Percentiles rank a stretch among this genome's conserved stretches.
Evolutionary conservation across 1,284 basidiomycete genomes (phyloP).

Genomic region (Rhodotorula mucilaginosa): DNA sequence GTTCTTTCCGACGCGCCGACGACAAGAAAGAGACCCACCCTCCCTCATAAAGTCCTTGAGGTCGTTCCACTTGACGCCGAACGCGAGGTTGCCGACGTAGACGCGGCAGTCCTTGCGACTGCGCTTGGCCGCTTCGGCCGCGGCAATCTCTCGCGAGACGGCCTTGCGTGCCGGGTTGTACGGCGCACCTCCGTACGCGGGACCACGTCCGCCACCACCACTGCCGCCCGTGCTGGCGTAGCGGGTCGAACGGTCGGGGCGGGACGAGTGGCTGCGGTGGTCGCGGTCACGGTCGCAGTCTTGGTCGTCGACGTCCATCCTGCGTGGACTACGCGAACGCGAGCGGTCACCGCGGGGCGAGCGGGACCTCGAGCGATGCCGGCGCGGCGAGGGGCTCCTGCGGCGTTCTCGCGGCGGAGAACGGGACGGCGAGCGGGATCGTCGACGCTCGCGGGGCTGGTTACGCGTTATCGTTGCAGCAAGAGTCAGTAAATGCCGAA

Average conservation of each 20-base stretch:
- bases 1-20: constrained; percentile 56
- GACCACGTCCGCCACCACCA: background rate
- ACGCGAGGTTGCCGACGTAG: constrained; percentile 96
- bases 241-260: background rate
- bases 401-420: constrained; percentile 15
- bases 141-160: constrained; percentile 40
- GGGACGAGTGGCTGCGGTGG: background rate
- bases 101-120: constrained; percentile 97
- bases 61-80: constrained; percentile 95
- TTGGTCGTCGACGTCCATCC: constrained; percentile 13
- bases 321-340: constrained; percentile 2
- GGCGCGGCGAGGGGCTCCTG: constrained; percentile 24
- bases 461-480: background rate
- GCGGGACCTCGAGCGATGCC: constrained; percentile 14
- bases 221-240: background rate
- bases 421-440: constrained; percentile 24
- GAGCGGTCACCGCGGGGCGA: constrained; percentile 1
- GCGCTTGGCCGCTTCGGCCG: constrained; percentile 63
- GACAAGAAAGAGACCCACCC: constrained; percentile 69
- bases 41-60: constrained; percentile 97
- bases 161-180: constrained; percentile 38
- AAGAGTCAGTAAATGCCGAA: too few relatives aligned
- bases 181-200: constrained; percentile 5
- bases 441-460: constrained; percentile 12
- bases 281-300: constrained; percentile 10